Evolutionary conservation across 2,329 filamentous ascomycete species (phyloP), one percentile per base, ranked within the genome.

Genomic region (Scolecobasidium constrictum): DNA sequence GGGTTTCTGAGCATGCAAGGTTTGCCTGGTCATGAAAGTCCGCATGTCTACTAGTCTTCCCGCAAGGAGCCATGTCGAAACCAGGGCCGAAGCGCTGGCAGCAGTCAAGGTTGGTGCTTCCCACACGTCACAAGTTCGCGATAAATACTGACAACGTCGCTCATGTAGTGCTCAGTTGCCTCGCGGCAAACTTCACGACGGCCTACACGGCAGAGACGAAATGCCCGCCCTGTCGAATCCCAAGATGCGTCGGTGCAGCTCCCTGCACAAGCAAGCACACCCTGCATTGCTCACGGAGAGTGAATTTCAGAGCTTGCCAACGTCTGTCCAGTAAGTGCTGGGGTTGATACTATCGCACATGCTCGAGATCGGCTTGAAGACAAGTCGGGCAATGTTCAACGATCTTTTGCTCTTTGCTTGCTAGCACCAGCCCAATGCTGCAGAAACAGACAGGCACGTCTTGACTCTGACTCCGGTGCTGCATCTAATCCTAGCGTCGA

Each of bases 241-340:
- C n/a, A n/a, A n/a, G n/a, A n/a, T n/a, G n/a, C n/a, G n/a, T n/a
- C n/a, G n/a, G n/a, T n/a, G n/a, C n/a, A n/a, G n/a, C n/a, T 9
- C 26, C 26, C 26, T 31, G 26, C 9, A 7, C 26, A n/a, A n/a
- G n/a, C 26, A 31, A n/a, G 26, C 26, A n/a, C 34, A 36, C 12
- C 34, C 34, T 7, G 12, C 34, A 4, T 19, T 41, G 13, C 22
- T 37, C 19, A 22, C 23, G 11, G 39, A 43, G 15, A n/a, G 18
- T 5, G 40, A 43, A 12, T 43, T 36, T 21, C n/a, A 17, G 16
- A 33, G 36, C 21, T 33, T 43, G 1, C 40, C 40, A 4, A 16
- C 16, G 9, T 43, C 31, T 15, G 16, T 43, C 13, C 40, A 43
- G 40, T 43, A 26, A 36, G 40, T 43, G 17, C 40, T 16, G 1